phyloP scores from a whole-genome alignment of 805 yeast species.

The Schwanniomyces vanrijiae region DNA sequence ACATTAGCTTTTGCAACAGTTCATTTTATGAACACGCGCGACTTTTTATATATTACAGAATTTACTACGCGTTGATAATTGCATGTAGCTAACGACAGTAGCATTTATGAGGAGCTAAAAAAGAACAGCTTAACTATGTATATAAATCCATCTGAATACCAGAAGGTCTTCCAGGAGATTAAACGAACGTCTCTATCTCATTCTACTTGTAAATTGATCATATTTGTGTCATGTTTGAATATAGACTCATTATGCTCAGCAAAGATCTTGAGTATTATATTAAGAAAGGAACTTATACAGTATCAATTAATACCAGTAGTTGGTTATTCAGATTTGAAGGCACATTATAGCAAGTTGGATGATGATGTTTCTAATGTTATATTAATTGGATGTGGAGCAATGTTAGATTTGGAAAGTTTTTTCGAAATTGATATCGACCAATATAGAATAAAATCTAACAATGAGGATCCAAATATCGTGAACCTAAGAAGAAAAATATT shows the following conservation, averaged over 20 bases:
- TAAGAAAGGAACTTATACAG: constrained; percentile 81
- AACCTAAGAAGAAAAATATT: constrained; percentile 61
- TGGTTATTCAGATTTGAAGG: constrained; percentile 79
- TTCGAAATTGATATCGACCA: constrained; percentile 62
- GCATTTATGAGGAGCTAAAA: constrained; percentile 13
- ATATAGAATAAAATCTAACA: constrained; percentile 33
- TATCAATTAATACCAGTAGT: constrained; percentile 90
- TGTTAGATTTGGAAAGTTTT: constrained; percentile 78
- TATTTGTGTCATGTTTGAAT: constrained; percentile 87
- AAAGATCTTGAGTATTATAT: constrained; percentile 64
- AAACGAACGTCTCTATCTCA: constrained; percentile 77
- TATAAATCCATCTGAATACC: constrained; percentile 68
- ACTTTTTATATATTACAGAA: not conserved
- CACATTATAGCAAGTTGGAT: constrained; percentile 65
- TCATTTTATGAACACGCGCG: not conserved
- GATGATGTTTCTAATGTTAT: constrained; percentile 73
- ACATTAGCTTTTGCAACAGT: not conserved
- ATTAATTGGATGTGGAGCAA: constrained; percentile 90
- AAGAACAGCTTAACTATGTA: constrained; percentile 51
- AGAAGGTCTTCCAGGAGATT: constrained; percentile 65
- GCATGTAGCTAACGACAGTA: not conserved
- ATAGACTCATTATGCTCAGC: constrained; percentile 92
- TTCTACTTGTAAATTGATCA: constrained; percentile 84
- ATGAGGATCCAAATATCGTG: constrained; percentile 21
- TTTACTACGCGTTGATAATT: not conserved